These are phyloP conservation scores for Aphanoascus verrucosus DNA, from an alignment of 2,329 filamentous ascomycete genomes.

Conservation along the genomic window DNA sequence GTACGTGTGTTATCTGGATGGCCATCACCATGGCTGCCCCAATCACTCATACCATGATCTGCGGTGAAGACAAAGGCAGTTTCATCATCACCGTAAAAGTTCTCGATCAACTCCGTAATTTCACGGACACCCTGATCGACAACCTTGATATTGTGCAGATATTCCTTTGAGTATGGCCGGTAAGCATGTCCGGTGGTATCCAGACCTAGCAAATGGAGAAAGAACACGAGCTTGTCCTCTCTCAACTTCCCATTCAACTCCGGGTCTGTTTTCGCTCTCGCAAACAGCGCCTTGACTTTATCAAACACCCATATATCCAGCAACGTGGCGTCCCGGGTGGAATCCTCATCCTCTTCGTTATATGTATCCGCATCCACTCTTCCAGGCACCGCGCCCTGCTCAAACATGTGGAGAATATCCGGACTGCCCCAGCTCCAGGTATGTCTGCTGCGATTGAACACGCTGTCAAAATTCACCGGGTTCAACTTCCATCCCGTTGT, in stretches of 20 bases:
- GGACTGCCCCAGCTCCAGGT: slow-evolving; percentile 99
- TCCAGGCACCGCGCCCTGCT: slow-evolving; percentile 78
- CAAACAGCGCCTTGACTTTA: slow-evolving; percentile 76
- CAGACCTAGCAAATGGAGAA: slow-evolving; percentile 81
- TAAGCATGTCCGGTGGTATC: slow-evolving; percentile 82
- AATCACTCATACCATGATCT: slow-evolving; percentile 98
- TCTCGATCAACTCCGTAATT: slow-evolving; percentile 66
- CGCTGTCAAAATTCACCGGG: slow-evolving; percentile 95
- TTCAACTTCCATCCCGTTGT: slow-evolving; percentile 98
- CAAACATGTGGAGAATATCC: slow-evolving; percentile 95
- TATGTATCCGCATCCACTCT: slow-evolving; percentile 82
- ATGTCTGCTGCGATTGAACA: slow-evolving; percentile 92
- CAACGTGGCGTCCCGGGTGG: slow-evolving; percentile 65
- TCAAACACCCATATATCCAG: slow-evolving; percentile 96
- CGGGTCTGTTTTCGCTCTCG: slow-evolving; percentile 63
- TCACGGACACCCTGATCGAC: slow-evolving; percentile 85
- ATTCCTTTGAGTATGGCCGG: slow-evolving; percentile 89
- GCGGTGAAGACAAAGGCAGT: slow-evolving; percentile 96
- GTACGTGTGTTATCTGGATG: slow-evolving; percentile 96
- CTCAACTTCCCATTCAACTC: slow-evolving; percentile 62
- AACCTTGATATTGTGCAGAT: slow-evolving; percentile 85
- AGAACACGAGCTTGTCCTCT: slow-evolving; percentile 85
- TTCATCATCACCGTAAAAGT: slow-evolving; percentile 73
- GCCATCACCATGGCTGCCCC: slow-evolving; percentile 96
- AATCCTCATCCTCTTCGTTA: slow-evolving; percentile 76